Base-by-base conservation (phyloP, 2,329 filamentous ascomycete species). In the Nakataea oryzae region DNA sequence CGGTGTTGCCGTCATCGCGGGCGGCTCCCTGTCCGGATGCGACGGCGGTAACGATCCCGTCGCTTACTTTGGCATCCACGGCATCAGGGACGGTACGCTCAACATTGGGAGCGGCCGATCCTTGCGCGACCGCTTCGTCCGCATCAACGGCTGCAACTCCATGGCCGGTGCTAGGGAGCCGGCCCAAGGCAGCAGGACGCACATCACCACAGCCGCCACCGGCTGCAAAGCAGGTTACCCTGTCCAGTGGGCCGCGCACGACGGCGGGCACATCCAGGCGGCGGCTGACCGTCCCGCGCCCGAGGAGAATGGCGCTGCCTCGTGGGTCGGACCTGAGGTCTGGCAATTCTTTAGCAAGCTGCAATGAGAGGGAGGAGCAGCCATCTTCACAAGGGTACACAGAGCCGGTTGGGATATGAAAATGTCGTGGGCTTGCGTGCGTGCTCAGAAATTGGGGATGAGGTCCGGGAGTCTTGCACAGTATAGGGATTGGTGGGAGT, bases 51-150 rank as follows among this genome's bases (percentile, higher is more conserved):
- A 21, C 27, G 32, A 41, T 7, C 55, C 60, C 3, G 24, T 61
- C 11, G 54, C 60, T n/a, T 61, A 61, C 28, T 57, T 54, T 24
- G 60, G 29, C 21, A 41, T 54, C 6, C 60, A 61, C 54, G 60
- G 55, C 3, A 28, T 71, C 11, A 67, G 64, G n/a, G 75, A 77
- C 62, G 61, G 63, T 14, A 41, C 47, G 30, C 68, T 76, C 7
- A 68, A 70, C 27, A 71, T 76, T 50, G 63, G 66, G 6, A 63
- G 62, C 12, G 74, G 74, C 30, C 64, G 70, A 7, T 60, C 66
- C 62, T 66, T 77, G 63, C 70, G 74, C 13, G 73, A 76, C 62
- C 68, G 67, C 30, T 77, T 76, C 63, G 70, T 74, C 21, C 63
- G 61, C 50, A 74, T 74, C 61, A 77, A 76, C 59, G 71, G 72